phyloP scores from a whole-genome alignment of 208 protist species.

The Acanthamoeba rhysodes region DNA sequence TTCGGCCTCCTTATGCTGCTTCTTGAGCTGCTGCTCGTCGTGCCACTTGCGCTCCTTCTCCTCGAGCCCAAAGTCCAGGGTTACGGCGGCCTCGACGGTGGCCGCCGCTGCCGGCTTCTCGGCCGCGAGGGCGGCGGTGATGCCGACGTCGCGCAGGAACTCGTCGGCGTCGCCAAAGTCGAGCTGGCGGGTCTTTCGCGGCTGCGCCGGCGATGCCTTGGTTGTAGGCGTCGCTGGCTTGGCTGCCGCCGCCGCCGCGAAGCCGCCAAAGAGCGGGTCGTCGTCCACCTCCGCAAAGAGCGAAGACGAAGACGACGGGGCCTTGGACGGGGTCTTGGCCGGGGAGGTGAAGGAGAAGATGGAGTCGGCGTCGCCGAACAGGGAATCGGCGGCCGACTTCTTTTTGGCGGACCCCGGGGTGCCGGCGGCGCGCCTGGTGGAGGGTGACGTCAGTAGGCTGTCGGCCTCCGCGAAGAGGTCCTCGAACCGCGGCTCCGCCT shows the following conservation, averaged over 20 bases:
- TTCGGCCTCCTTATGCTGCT: background rate
- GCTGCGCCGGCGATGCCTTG: background rate
- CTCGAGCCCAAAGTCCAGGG: background rate
- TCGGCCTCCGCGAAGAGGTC: background rate
- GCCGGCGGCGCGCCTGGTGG: background rate
- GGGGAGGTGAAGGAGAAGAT: slow-evolving; percentile 35
- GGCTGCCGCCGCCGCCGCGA: background rate
- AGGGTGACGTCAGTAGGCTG: background rate
- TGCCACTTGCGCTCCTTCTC: slow-evolving; percentile 9
- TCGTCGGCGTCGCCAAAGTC: slow-evolving; percentile 22
- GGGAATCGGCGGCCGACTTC: slow-evolving; percentile 5
- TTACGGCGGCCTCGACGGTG: background rate
- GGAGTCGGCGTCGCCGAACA: slow-evolving; percentile 23
- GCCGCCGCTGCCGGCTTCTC: too few species aligned
- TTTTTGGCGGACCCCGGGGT: background rate
- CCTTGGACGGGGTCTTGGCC: background rate
- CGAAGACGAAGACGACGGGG: background rate
- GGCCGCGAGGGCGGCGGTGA: too few species aligned
- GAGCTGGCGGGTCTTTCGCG: background rate
- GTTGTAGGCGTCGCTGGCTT: background rate
- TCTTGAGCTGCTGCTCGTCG: background rate
- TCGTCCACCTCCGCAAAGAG: slow-evolving; percentile 25
- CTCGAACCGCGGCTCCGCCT: background rate
- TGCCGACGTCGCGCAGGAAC: slow-evolving; percentile 2
- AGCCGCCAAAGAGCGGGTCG: background rate